Evolutionary conservation across 2,329 filamentous ascomycete genomes (phyloP).

Genomic region (Boeremia exigua): DNA sequence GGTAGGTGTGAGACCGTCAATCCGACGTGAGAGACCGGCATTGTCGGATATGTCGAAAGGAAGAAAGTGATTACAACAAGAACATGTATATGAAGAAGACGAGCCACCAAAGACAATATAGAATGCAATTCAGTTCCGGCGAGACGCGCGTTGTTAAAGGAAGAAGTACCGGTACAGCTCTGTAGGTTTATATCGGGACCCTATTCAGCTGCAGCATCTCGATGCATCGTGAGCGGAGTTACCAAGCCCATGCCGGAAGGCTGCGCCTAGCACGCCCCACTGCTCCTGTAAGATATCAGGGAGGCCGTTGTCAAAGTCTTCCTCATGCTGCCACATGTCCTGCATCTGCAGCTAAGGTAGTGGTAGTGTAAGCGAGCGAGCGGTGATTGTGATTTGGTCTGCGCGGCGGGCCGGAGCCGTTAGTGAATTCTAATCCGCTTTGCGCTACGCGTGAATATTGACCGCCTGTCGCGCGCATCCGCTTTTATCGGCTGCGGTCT

Average conservation of each 20-base stretch:
- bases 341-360: conserved; percentile 47
- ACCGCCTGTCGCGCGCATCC: conserved; percentile 31
- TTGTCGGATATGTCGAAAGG: conserved; percentile 34
- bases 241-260: conserved; percentile 41
- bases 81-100: conserved; percentile 13
- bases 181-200: conserved; percentile 42
- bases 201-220: conserved; percentile 31
- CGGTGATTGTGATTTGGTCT: conserved; percentile 39
- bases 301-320: conserved; percentile 43
- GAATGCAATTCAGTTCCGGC: not conserved
- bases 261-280: conserved; percentile 42
- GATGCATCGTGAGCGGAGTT: conserved; percentile 32
- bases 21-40: conserved; percentile 69
- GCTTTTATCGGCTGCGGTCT: conserved; percentile 32
- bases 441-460: conserved; percentile 37
- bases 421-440: conserved; percentile 28
- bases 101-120: conserved; percentile 11
- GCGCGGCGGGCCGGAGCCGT: conserved; percentile 37
- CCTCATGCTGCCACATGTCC: conserved; percentile 50
- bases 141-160: conserved; percentile 16
- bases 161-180: conserved; percentile 28
- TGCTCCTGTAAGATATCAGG: conserved; percentile 43
- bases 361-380: conserved; percentile 35
- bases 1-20: conserved; percentile 78
- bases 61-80: conserved; percentile 24